phyloP scores from a whole-genome alignment of 441 rosid species.

The Gossypium trilobum region DNA sequence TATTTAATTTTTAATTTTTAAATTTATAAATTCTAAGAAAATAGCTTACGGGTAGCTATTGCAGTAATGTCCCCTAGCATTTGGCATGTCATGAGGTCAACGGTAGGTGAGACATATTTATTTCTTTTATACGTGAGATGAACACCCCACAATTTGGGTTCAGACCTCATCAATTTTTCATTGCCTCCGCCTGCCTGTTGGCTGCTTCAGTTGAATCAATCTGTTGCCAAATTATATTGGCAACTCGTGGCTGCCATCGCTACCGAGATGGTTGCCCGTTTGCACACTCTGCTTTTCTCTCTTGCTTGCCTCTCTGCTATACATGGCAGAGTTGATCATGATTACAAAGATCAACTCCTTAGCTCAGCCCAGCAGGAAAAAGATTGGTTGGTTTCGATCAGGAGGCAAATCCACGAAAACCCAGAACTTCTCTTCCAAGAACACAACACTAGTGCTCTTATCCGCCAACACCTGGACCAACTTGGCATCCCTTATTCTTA shows the following conservation, averaged over 20 bases:
- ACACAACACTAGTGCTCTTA: slow-evolving; percentile 62
- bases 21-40: no score
- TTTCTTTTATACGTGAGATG: no score
- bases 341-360: slow-evolving; percentile 24
- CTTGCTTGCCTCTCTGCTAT: slow-evolving; percentile 1
- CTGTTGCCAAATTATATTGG: not conserved
- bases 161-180: no score
- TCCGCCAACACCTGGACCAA: slow-evolving; percentile 49
- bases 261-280: not conserved
- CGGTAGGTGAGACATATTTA: no score
- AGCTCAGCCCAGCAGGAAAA: slow-evolving; percentile 36
- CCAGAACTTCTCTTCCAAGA: slow-evolving; percentile 68
- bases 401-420: slow-evolving; percentile 68
- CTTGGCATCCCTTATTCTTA: slow-evolving; percentile 48
- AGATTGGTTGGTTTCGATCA: slow-evolving; percentile 53
- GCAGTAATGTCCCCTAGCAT: no score
- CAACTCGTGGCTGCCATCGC: not conserved
- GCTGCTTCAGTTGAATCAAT: not conserved
- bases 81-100: no score
- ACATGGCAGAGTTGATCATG: slow-evolving; percentile 16
- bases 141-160: no score
- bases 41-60: no score
- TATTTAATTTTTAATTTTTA: no score
- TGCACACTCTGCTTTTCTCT: slow-evolving; percentile 11
- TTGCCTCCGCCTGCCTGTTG: no score